Base-by-base conservation (phyloP, 306 rosid species). In the Abrus pulchellus region DNA sequence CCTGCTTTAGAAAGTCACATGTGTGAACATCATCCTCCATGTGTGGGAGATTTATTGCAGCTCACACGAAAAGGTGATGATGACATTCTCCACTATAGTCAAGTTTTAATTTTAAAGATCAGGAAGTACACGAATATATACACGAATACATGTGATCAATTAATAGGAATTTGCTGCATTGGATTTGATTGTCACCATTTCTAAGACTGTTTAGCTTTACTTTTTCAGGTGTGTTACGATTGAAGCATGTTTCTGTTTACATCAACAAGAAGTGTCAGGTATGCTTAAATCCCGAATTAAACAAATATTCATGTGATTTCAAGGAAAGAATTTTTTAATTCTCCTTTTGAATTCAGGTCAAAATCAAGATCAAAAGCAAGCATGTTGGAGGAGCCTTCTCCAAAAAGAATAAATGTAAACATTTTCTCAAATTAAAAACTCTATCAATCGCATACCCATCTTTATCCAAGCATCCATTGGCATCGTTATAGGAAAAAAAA, bases 301-400 rank as follows among this genome's bases (percentile, higher is more conserved):
- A 65, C 68, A 77, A 78, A 50, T 50, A 27, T 28, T 13, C 74
- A 49, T 59, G 68, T 71, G 36, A 62, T 32, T 20, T 12, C 13
- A 40, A 32, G 30, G 49, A 9, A 52, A 10, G 43, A 60, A 69
- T 28, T 59, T 53, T 20, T 76, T 0, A 3, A 38, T 29, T 83
- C 14, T 50, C 65, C 40, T 29, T n/a, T 65, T 50, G 76, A 20
- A 20, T 66, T 82, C 85, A 92, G 97, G 94, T 92, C 73, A 82
- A 85, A 36, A 77, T 91, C 73, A 87, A 90, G 81, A 72, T 89
- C 47, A 94, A 90, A 81, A 92, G 94, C 85, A 92, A 92, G 75
- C 90, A 92, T n/a, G 92, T 94, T 34, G 98, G 90, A 72, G 98
- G 97, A 52, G 87, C 97, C 55, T 94, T 94, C 90, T 89, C 98